Base-by-base conservation (phyloP, 2,329 filamentous ascomycete species). In the Neonectria sp. region DNA sequence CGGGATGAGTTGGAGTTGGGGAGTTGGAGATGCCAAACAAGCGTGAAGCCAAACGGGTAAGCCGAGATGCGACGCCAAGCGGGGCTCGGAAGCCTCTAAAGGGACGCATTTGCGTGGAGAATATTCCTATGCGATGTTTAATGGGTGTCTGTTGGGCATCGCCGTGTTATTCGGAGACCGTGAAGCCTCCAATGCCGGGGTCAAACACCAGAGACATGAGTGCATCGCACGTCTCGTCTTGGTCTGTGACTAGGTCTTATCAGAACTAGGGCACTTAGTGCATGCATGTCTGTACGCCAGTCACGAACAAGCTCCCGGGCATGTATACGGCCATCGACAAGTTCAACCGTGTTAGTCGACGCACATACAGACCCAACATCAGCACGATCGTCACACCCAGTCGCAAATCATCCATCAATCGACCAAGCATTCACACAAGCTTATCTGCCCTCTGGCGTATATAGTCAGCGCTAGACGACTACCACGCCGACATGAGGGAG, bases 21-120 rank as follows among this genome's bases (percentile, higher is more conserved):
- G 11, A 51, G 25, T n/a, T 25, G 31, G 40, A 37, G 51, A 37
- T 31, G 52, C 33, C 4, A 45, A 5, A 13, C n/a, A 17, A 6
- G 48, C 48, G 17, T 9, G 48, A n/a, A 29, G 25, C 37, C 40
- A 46, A 57, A 12, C 46, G 53, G 60, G 49, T 52, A 55, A 53
- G 37, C 55, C 48, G 51, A 25, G 55, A 55, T 43, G 40, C 35
- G 33, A 48, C 60, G 52, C 33, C 60, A 40, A 62, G 52, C 21
- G 21, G 21, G 21, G 21, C 21, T 21, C 21, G 21, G 21, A 21
- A 21, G 21, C 21, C 21, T 21, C 21, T 21, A 21, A 21, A 21
- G 21, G 21, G 21, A 21, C 21, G 21, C 21, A 21, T 21, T 51
- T n/a, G 29, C 15, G 29, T 27, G 29, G 15, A n/a, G 21, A 52